Percentiles rank a stretch among this genome's conserved stretches.
These are phyloP conservation scores for Achaetomiella virescens DNA, from an alignment of 495 filamentous ascomycete genomes.

Conservation along the genomic window DNA sequence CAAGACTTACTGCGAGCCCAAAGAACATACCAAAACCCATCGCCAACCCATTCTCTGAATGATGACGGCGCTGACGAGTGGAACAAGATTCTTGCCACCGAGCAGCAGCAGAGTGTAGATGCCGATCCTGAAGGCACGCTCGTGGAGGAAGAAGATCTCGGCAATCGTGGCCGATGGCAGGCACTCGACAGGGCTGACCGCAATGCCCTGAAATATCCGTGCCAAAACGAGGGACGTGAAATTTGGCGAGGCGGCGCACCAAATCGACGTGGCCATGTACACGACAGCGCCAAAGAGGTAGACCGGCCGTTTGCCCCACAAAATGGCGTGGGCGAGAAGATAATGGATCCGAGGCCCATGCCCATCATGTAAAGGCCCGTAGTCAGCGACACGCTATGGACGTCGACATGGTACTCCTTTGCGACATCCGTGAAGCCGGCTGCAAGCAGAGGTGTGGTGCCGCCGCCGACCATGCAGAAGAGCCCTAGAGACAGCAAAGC, in stretches of 20 bases:
- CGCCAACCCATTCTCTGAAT: conserved; percentile 76
- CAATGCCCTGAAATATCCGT: conserved; percentile 79
- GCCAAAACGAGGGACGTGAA: conserved; percentile 77
- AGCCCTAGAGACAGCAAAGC: conserved; percentile 81
- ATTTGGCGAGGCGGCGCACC: conserved; percentile 79
- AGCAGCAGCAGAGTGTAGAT: conserved; percentile 88
- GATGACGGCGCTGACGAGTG: conserved; percentile 79
- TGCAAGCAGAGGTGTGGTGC: conserved; percentile 85
- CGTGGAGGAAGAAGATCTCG: conserved; percentile 95
- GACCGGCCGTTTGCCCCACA: conserved; percentile 86
- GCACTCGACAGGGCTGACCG: conserved; percentile 88
- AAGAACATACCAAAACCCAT: conserved; percentile 76
- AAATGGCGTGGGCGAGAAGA: conserved; percentile 89
- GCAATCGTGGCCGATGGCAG: conserved; percentile 91
- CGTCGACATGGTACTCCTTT: conserved; percentile 57
- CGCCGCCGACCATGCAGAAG: conserved; percentile 88
- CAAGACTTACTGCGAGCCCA: neutral
- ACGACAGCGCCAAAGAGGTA: conserved; percentile 74
- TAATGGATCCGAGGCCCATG: conserved; percentile 73
- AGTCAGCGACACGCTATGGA: conserved; percentile 74
- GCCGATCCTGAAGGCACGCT: conserved; percentile 89
- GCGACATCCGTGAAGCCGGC: conserved; percentile 86
- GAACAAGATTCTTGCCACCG: conserved; percentile 88
- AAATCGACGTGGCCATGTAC: conserved; percentile 71
- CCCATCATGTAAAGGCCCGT: conserved; percentile 97